A percentile compares a stretch with the other conserved stretches of the same genome.
Evolutionary conservation across 768 basidiomycete species (phyloP).

Genomic region (Amanita pallidorosea): DNA sequence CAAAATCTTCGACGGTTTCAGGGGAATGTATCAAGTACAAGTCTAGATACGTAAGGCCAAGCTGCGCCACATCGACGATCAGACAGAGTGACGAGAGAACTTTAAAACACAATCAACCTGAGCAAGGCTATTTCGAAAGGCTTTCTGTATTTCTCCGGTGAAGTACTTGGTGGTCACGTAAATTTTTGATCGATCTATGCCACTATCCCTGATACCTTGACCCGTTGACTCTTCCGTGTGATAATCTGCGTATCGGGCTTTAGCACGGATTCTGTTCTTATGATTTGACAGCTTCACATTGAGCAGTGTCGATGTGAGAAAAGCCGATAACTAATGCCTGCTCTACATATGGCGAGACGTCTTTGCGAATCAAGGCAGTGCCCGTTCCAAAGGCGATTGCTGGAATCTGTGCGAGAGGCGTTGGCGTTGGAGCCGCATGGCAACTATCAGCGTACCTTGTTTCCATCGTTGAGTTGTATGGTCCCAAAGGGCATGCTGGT

Average conservation of each 20-base stretch:
- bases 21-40: conserved; percentile 63
- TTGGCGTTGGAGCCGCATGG: neutral
- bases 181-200: conserved; percentile 30
- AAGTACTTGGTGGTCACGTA: conserved; percentile 50
- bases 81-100: neutral
- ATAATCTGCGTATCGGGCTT: conserved; percentile 14
- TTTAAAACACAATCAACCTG: conserved; percentile 24
- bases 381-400: conserved; percentile 56
- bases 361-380: conserved; percentile 29
- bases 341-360: conserved; percentile 42
- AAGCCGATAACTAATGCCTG: conserved; percentile 53
- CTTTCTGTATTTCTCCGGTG: conserved; percentile 25
- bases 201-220: conserved; percentile 33
- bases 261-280: neutral
- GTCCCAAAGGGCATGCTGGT: conserved; percentile 27
- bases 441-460: conserved; percentile 17
- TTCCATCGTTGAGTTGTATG: conserved; percentile 29
- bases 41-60: conserved; percentile 51
- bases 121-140: conserved; percentile 35
- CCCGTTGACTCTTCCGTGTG: conserved; percentile 24
- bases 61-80: conserved; percentile 22
- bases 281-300: conserved; percentile 21
- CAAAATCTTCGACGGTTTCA: conserved; percentile 15
- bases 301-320: conserved; percentile 54
- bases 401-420: conserved; percentile 33